Evolutionary conservation across 768 basidiomycete genomes (phyloP).

Genomic region (Serendipita sp.): DNA sequence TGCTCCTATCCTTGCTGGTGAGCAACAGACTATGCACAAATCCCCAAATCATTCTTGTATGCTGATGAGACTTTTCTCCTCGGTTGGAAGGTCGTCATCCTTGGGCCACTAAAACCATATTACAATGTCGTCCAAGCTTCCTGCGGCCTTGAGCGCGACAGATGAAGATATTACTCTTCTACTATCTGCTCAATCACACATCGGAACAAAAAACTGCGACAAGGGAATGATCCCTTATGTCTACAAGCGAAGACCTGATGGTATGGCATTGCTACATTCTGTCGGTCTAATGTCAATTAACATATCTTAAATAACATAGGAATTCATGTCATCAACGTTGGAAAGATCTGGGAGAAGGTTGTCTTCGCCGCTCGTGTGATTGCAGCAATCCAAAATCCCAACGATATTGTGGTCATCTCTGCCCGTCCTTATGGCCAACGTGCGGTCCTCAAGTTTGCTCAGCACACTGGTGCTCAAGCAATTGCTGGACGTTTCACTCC

Average conservation of each 20-base stretch:
- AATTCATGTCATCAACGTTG: slow-evolving; percentile 93
- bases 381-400: slow-evolving; percentile 94
- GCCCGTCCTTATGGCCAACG: slow-evolving; percentile 98
- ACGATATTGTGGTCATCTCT: slow-evolving; percentile 95
- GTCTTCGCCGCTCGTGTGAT: slow-evolving; percentile 96
- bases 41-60: no score
- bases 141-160: slow-evolving; percentile 79
- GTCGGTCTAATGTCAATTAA: background rate
- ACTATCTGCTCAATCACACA: slow-evolving; percentile 88
- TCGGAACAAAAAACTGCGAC: slow-evolving; percentile 98
- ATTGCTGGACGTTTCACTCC: slow-evolving; percentile 99
- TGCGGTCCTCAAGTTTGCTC: slow-evolving; percentile 95
- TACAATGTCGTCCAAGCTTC: slow-evolving; percentile 68
- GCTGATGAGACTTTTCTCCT: no score
- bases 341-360: slow-evolving; percentile 99
- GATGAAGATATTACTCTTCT: slow-evolving; percentile 96
- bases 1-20: no score
- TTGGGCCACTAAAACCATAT: no score
- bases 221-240: slow-evolving; percentile 98
- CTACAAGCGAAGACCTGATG: slow-evolving; percentile 91
- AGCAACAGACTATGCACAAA: no score
- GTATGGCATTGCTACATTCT: slow-evolving; percentile 30
- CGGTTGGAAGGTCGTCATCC: no score
- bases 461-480: slow-evolving; percentile 95
- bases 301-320: slow-evolving; percentile 30